Evolutionary conservation across 768 basidiomycete species (phyloP).

Genomic region (Tephrocybe sp.): DNA sequence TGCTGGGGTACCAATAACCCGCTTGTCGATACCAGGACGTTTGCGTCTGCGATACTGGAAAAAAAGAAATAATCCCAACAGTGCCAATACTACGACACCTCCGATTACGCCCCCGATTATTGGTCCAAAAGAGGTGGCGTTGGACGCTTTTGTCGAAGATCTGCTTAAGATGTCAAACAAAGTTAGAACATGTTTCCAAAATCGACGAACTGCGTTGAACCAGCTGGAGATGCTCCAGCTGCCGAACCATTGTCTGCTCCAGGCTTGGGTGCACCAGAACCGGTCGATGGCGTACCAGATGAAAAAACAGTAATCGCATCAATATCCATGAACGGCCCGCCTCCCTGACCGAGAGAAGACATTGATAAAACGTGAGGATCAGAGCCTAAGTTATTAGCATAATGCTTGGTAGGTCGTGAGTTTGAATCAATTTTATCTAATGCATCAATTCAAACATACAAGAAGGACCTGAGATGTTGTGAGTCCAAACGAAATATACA

Average conservation of each 20-base stretch:
- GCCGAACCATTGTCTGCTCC: neutral
- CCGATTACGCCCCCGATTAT: constrained; percentile 22
- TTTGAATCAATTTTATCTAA: neutral
- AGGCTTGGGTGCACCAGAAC: neutral
- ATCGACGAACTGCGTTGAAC: constrained; percentile 1
- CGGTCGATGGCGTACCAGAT: constrained; percentile 10
- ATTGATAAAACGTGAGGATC: constrained; percentile 38
- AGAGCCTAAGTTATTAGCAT: constrained; percentile 34
- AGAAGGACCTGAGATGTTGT: constrained; percentile 27
- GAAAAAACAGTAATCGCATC: constrained; percentile 40
- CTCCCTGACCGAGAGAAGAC: constrained; percentile 27
- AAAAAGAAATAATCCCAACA: constrained; percentile 22
- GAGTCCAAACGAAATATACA: neutral
- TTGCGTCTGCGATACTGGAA: constrained; percentile 19
- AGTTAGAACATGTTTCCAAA: neutral
- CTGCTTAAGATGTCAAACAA: neutral
- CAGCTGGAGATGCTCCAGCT: neutral
- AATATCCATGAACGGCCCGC: constrained; percentile 41
- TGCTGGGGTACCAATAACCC: constrained; percentile 19
- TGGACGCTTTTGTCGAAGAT: neutral
- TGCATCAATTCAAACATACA: constrained; percentile 21
- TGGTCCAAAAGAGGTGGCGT: neutral
- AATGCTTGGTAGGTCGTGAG: constrained; percentile 31
- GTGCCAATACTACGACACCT: constrained; percentile 22
- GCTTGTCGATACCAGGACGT: constrained; percentile 18